These are phyloP conservation scores for Musa beccarii DNA, from an alignment of 176 grass and related monocot species.

Conservation along the genomic window DNA sequence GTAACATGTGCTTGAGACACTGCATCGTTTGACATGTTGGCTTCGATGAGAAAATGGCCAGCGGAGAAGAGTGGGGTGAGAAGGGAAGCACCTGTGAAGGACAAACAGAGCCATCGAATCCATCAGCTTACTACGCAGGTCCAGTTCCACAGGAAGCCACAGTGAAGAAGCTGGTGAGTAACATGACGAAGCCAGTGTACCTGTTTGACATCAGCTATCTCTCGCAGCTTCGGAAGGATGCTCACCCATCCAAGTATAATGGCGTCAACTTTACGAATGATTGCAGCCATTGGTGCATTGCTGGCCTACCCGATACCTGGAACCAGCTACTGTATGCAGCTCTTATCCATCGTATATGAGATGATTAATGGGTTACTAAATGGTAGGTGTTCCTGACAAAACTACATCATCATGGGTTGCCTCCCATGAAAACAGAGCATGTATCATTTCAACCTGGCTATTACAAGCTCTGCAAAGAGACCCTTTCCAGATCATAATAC, in stretches of 20 bases:
- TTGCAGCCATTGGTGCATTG: slow-evolving; percentile 90
- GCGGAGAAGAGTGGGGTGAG: slow-evolving; percentile 62
- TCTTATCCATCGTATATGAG: slow-evolving; percentile 15
- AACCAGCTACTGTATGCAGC: slow-evolving; percentile 71
- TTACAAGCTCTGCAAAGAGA: too few relatives aligned
- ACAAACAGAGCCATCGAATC: slow-evolving; percentile 47
- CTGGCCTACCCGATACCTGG: slow-evolving; percentile 68
- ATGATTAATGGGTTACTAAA: too few relatives aligned
- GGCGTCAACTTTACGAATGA: slow-evolving; percentile 51
- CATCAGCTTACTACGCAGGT: slow-evolving; percentile 40
- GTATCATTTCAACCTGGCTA: too few relatives aligned
- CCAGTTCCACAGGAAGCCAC: slow-evolving; percentile 39
- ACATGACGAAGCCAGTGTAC: slow-evolving; percentile 58
- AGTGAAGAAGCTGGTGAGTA: slow-evolving; percentile 35
- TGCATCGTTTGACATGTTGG: neutral
- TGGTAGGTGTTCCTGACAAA: too few relatives aligned
- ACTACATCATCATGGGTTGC: too few relatives aligned
- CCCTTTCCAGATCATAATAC: too few relatives aligned
- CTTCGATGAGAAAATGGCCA: slow-evolving; percentile 5
- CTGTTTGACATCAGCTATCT: slow-evolving; percentile 63
- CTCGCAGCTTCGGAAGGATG: slow-evolving; percentile 72
- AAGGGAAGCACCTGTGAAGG: slow-evolving; percentile 42
- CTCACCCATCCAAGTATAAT: slow-evolving; percentile 66
- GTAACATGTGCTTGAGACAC: neutral
- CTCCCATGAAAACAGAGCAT: too few relatives aligned